A percentile compares a stretch with the other conserved stretches of the same genome.
Evolutionary conservation across 495 filamentous ascomycete species (phyloP).

Genomic region (Neurospora pannonica): DNA sequence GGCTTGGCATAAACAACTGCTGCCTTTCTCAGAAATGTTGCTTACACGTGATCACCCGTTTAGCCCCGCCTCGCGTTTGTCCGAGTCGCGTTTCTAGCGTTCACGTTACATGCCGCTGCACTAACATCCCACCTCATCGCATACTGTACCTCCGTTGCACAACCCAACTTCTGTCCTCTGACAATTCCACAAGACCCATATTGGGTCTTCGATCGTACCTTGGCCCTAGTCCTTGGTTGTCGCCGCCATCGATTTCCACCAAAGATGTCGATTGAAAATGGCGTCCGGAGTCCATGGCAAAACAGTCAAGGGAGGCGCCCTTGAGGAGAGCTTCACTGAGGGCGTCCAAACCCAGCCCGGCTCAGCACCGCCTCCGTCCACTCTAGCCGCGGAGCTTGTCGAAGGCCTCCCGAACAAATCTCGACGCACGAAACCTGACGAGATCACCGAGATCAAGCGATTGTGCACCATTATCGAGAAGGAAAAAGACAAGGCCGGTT

Average conservation of each 20-base stretch:
- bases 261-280: constrained; percentile 15
- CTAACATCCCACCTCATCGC: background rate
- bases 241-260: background rate
- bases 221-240: background rate
- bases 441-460: constrained; percentile 32
- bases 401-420: constrained; percentile 39
- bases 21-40: background rate
- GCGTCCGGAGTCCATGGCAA: constrained; percentile 12
- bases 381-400: constrained; percentile 57
- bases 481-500: constrained; percentile 29
- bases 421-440: constrained; percentile 30
- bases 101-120: background rate
- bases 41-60: background rate
- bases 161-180: background rate
- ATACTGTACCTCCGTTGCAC: background rate
- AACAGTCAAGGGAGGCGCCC: constrained; percentile 2
- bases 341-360: background rate
- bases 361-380: constrained; percentile 49
- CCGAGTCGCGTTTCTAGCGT: background rate
- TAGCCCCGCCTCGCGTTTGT: background rate
- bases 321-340: background rate
- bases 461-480: constrained; percentile 31
- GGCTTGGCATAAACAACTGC: background rate
- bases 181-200: background rate
- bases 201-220: background rate